Base-by-base conservation (phyloP, 1,284 basidiomycete genomes). In the Filobasidium uniguttulatum region DNA sequence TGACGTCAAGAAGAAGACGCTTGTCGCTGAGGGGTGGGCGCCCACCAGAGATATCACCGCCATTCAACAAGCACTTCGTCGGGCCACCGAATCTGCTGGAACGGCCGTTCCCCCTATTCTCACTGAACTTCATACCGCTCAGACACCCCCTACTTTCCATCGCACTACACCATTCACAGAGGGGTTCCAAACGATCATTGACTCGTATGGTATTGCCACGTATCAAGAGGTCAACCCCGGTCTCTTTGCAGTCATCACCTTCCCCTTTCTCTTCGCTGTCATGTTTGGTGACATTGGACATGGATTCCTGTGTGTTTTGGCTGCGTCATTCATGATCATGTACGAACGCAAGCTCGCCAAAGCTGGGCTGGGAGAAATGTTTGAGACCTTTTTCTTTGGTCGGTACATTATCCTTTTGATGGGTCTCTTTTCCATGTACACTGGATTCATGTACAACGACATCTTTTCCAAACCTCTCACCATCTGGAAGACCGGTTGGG, bases 281-380 rank as follows among this genome's bases (percentile, higher is more conserved):
- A 98, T 99, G 93, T 99, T 99, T 67, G 94, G 93, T 63, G 93
- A 99, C 69, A 85, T 98, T 64, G 94, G 94, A 9, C 93, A 99
- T 70, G 94, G 89, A 37, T 73, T 81, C 55, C 81, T 98, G 64
- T 84, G 89, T 62, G 76, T 85, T 59, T 62, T 78, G 31, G 77
- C 82, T 20, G 91, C 87, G 2, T 57, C 82, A 6, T 78, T 77
- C 55, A 90, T 98, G 88, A 87, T 94, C 63, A 50, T 83, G 50
- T 77, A 78, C 40, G 94, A 99, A 72, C 80, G 77, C 65, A 82
- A 79, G 65, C 76, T 91, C 62, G 80, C 77, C 15, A 85, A 82
- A 66, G 72, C 72, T 29, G 79, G 83, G 54, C 74, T 93, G 33
- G 86, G 79, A 58, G 90, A 94, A 71, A 94, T 96, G 59, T 62